Conservation (phyloP, 768 basidiomycete genomes). For the Cystobasidium tubakii region DNA sequence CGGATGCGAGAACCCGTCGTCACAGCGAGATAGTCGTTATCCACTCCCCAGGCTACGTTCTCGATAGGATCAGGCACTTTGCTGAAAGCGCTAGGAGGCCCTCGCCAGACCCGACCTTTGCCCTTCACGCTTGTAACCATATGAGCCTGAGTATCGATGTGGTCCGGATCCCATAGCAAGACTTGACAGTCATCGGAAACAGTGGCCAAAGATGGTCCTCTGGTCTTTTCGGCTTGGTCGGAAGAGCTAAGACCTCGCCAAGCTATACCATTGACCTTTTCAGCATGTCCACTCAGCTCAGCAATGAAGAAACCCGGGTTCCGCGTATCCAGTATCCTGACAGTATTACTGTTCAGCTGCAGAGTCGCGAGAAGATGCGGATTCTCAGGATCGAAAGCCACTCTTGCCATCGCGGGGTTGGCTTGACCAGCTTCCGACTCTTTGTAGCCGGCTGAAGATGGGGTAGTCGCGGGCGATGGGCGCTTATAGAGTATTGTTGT, state of each 20-base stretch:
- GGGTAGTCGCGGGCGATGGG: not conserved
- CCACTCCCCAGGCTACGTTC: not conserved
- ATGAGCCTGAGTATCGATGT: not conserved
- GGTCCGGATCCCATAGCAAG: not conserved
- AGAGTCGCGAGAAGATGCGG: not conserved
- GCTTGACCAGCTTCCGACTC: not conserved
- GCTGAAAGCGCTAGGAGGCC: not conserved
- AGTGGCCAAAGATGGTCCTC: not conserved
- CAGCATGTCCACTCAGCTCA: not conserved
- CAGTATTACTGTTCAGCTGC: not conserved
- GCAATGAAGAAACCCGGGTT: not conserved
- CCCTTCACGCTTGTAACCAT: not conserved
- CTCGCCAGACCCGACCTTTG: not conserved
- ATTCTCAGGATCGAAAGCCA: not conserved
- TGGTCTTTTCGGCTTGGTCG: not conserved
- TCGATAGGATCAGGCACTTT: not conserved
- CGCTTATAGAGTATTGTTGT: not conserved
- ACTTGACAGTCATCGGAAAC: conserved; percentile 3
- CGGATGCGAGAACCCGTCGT: not conserved
- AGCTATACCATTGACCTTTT: not conserved
- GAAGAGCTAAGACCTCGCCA: not conserved
- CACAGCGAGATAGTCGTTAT: conserved; percentile 1
- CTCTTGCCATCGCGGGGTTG: not conserved
- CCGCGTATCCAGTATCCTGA: not conserved
- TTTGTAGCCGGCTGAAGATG: not conserved